These are phyloP conservation scores for Phytopythium litorale DNA, from an alignment of 352 stramenopile species.

Conservation along the genomic window DNA sequence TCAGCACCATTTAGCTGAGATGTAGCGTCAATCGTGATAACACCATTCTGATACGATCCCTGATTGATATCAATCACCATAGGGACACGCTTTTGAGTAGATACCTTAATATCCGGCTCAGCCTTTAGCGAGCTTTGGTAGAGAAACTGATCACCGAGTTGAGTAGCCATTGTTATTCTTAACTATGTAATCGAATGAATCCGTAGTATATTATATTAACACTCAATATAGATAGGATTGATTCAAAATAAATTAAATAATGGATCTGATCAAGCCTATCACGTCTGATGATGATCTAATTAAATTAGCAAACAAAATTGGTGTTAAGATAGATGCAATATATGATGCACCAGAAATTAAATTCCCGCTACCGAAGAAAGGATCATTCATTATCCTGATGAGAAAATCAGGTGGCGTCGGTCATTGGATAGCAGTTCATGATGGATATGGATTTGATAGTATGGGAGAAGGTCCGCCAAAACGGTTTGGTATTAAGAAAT, in stretches of 20 bases:
- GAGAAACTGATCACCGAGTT: constrained; percentile 3
- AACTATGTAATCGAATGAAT: background rate
- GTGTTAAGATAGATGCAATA: background rate
- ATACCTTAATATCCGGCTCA: background rate
- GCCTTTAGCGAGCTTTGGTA: background rate
- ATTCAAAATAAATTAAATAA: constrained; percentile 2
- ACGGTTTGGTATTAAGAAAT: constrained; percentile 8
- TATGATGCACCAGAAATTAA: constrained; percentile 4
- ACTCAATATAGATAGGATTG: background rate
- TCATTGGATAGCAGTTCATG: constrained; percentile 9
- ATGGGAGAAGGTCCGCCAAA: constrained; percentile 14
- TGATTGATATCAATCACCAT: constrained; percentile 10
- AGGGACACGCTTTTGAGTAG: background rate
- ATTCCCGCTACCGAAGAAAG: constrained; percentile 1
- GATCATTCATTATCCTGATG: constrained; percentile 9
- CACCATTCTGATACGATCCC: constrained; percentile 8
- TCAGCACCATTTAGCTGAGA: constrained; percentile 9
- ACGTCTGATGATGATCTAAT: background rate
- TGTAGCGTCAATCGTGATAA: constrained; percentile 10
- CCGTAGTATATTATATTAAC: background rate
- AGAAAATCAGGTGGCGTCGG: constrained; percentile 8
- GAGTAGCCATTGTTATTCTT: background rate
- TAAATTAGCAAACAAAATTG: background rate
- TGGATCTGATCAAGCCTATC: constrained; percentile 1
- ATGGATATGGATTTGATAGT: constrained; percentile 12